Conservation (phyloP, 164 flowering plant species). For the Chimonanthus salicifolius region DNA sequence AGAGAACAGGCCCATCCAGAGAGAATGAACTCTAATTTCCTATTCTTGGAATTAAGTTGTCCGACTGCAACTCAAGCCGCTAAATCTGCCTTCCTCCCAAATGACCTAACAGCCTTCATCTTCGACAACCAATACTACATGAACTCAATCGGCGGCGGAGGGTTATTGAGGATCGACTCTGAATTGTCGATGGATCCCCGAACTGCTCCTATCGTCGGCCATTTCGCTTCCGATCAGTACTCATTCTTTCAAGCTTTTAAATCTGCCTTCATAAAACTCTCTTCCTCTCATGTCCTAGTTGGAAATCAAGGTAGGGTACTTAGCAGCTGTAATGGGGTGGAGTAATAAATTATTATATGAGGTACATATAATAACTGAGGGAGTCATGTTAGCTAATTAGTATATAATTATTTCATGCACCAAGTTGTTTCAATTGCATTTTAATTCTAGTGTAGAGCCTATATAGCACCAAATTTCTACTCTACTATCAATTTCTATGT, state of each 20-base stretch:
- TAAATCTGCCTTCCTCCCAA: constrained; percentile 11
- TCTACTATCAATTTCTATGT: no score
- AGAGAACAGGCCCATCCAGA: not conserved
- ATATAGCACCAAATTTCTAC: no score
- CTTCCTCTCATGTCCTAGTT: constrained; percentile 13
- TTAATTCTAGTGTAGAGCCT: not conserved
- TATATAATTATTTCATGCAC: not conserved
- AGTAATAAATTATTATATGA: not conserved
- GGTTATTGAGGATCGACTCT: constrained; percentile 19
- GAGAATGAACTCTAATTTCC: not conserved
- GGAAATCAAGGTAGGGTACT: constrained; percentile 19
- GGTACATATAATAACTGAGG: not conserved
- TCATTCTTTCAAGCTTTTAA: constrained; percentile 23
- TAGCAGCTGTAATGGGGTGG: constrained; percentile 11
- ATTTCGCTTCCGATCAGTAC: constrained; percentile 14
- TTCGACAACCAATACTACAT: constrained; percentile 24
- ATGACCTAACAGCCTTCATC: constrained; percentile 13
- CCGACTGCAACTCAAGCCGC: constrained; percentile 15
- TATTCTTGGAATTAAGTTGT: constrained; percentile 8
- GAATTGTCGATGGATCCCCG: constrained; percentile 12
- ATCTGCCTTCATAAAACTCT: constrained; percentile 26
- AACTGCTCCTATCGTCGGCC: constrained; percentile 12
- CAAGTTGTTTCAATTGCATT: no score
- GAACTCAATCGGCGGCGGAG: constrained; percentile 12
- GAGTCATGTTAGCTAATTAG: not conserved